Percentiles rank a stretch among this genome's conserved stretches.
phyloP scores from a whole-genome alignment of 1,139 yeast genomes.

The Geotrichum reessii region DNA sequence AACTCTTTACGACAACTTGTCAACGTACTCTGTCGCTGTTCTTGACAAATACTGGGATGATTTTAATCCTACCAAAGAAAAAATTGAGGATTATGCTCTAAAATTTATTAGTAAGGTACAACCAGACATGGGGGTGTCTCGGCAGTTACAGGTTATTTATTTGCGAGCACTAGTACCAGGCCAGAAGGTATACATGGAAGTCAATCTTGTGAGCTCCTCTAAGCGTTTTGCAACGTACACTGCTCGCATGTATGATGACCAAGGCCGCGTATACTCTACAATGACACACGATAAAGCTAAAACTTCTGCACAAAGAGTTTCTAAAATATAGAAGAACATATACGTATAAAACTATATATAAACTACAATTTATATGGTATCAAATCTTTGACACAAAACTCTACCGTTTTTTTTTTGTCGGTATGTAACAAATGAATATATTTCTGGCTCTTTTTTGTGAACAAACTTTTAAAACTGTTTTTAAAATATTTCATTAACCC shows the following conservation, averaged over 20 bases:
- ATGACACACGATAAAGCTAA: conserved; percentile 16
- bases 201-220: background rate
- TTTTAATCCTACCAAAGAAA: conserved; percentile 19
- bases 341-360: too few relatives aligned
- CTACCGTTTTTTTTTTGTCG: too few relatives aligned
- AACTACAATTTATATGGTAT: too few relatives aligned
- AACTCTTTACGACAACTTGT: conserved; percentile 30
- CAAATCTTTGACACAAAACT: too few relatives aligned
- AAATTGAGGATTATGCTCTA: conserved; percentile 10
- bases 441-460: conserved; percentile 81
- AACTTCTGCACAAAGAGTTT: background rate
- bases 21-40: conserved; percentile 27
- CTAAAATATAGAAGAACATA: background rate
- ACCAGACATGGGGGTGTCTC: conserved; percentile 11
- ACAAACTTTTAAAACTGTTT: too few relatives aligned
- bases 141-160: conserved; percentile 12
- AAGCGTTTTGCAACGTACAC: conserved; percentile 4
- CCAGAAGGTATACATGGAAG: conserved; percentile 5
- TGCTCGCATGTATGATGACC: conserved; percentile 9
- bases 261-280: conserved; percentile 6
- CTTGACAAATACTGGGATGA: conserved; percentile 29
- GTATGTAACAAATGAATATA: conserved; percentile 66
- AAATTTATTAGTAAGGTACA: conserved; percentile 13
- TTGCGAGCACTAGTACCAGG: conserved; percentile 6
- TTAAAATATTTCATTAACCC: too few relatives aligned